These are phyloP conservation scores for Umbelopsis sp. DNA, from an alignment of 371 early-diverging fungal genomes.

Conservation along the genomic window DNA sequence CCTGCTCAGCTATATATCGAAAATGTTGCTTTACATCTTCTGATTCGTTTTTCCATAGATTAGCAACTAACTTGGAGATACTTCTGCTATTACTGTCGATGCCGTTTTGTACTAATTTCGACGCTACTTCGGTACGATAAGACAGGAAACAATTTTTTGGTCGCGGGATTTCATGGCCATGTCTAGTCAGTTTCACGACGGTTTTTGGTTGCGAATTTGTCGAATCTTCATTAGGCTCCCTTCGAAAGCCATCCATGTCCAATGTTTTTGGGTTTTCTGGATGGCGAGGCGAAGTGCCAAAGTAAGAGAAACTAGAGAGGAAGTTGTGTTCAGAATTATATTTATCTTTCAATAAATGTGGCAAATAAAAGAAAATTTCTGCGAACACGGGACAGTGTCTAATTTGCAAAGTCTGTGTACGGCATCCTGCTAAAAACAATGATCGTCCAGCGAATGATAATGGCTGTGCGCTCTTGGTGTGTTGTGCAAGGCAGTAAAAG, in stretches of 20 bases:
- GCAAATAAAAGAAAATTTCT: neutral
- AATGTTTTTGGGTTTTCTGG: neutral
- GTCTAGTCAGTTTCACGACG: neutral
- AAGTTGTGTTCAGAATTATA: too few species aligned
- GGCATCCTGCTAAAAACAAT: neutral
- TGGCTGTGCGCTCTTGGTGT: neutral
- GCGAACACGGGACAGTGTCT: neutral
- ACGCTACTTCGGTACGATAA: neutral
- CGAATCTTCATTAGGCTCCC: neutral
- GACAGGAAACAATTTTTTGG: conserved; percentile 3
- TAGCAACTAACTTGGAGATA: conserved; percentile 2
- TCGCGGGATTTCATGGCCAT: neutral
- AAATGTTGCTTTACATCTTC: neutral
- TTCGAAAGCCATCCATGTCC: neutral
- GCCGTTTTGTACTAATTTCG: neutral
- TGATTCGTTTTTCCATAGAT: neutral
- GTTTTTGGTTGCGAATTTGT: neutral
- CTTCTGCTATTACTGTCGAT: neutral
- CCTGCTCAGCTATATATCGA: neutral
- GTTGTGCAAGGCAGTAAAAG: neutral
- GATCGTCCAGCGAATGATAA: conserved; percentile 10
- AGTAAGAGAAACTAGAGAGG: too few species aligned
- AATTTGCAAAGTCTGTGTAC: too few species aligned
- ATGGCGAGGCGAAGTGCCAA: too few species aligned
- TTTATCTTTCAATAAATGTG: neutral